A percentile compares a stretch with the other conserved stretches of the same genome.
phyloP scores from a whole-genome alignment of 1,284 basidiomycete species.

The Peniophora sp. region DNA sequence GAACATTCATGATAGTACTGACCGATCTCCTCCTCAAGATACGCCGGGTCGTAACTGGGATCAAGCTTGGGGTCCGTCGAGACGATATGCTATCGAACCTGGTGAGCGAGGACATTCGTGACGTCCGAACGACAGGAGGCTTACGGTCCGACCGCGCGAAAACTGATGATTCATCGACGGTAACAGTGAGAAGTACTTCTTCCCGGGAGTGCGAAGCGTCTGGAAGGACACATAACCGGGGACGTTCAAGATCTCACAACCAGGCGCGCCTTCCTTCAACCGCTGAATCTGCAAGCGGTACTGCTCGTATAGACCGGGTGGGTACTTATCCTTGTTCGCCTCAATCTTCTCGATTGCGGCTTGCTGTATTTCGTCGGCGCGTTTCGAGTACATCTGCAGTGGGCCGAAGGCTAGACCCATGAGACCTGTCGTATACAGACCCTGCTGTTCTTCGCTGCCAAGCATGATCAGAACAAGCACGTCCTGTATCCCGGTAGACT shows the following conservation, averaged over 20 bases:
- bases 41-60: slow-evolving; percentile 32
- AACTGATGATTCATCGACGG: slow-evolving; percentile 14
- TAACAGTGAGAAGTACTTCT: neutral
- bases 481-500: too few species aligned
- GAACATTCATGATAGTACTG: neutral
- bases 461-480: neutral
- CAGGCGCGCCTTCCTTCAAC: slow-evolving; percentile 11
- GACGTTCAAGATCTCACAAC: slow-evolving; percentile 12
- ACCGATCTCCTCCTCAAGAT: slow-evolving; percentile 28
- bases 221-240: slow-evolving; percentile 4
- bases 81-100: slow-evolving; percentile 25
- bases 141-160: slow-evolving; percentile 28
- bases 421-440: slow-evolving; percentile 19
- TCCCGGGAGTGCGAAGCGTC: neutral
- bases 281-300: slow-evolving; percentile 17
- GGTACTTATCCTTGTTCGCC: slow-evolving; percentile 3
- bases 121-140: slow-evolving; percentile 1
- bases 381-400: slow-evolving; percentile 11
- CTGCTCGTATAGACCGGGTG: slow-evolving; percentile 15
- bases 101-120: neutral
- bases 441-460: slow-evolving; percentile 7
- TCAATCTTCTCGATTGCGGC: slow-evolving; percentile 1
- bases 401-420: slow-evolving; percentile 9
- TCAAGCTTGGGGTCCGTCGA: slow-evolving; percentile 26
- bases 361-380: slow-evolving; percentile 3